Base-by-base conservation (phyloP, 2,329 filamentous ascomycete species). In the Phialophora tarda region DNA sequence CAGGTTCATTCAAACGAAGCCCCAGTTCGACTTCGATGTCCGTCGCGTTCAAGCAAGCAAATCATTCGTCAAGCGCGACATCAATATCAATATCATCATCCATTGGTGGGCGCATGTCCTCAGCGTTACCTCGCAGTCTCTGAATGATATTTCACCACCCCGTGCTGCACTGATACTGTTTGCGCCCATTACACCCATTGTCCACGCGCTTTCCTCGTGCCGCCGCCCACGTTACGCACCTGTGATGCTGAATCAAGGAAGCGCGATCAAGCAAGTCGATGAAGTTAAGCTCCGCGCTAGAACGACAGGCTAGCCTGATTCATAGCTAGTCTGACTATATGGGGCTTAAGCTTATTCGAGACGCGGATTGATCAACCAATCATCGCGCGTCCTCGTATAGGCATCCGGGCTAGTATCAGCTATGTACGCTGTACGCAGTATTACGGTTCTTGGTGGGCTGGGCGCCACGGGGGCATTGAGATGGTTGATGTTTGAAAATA, bases 181-280 rank as follows among this genome's bases (percentile, higher is more conserved):
- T n/a, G 17, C 1, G 12, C 0, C 3, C 2, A n/a, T 0, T n/a
- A 8, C 14, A 7, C 14, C 17, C 17, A 5, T 2, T 6, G 38
- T 44, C 14, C 17, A 44, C 5, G 14, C 6, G 5, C 38, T 8
- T 44, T n/a, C 17, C 3, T n/a, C 38, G 21, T 44, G 38, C 38
- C 7, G 14, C 38, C 17, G 5, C 17, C 38, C 5, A 8, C 38
- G 14, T 44, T 44, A 5, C 38, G 38, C 38, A 44, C 38, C 3
- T n/a, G 38, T 44, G 38, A 44, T n/a, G 38, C 38, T 44, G 17
- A 44, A 44, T 44, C 17, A 17, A 51, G 8, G 21, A 51, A 28
- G 48, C 26, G 48, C 48, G 3, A 51, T 51, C 21, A 51, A 51
- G 48, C 38, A 44, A 44, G 48, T 23, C 6, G 48, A 23, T 51